Conservation (phyloP, 2,329 filamentous ascomycete genomes). For the Eurotiales sp. region DNA sequence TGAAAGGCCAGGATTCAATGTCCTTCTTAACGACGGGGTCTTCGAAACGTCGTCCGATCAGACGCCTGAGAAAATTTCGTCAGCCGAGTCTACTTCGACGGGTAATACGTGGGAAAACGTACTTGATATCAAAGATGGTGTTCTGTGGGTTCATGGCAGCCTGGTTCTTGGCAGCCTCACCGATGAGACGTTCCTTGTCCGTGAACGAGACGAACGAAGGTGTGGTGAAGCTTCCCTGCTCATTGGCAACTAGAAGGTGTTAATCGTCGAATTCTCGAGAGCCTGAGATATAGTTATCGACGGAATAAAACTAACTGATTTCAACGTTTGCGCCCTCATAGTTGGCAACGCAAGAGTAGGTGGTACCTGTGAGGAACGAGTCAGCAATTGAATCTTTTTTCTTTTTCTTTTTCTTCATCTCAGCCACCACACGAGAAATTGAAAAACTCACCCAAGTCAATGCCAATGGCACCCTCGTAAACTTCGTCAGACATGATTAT, state of each 20-base stretch:
- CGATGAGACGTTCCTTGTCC: constrained; percentile 96
- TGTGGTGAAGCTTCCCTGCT: constrained; percentile 98
- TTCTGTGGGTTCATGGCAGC: constrained; percentile 98
- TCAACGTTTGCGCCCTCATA: constrained; percentile 99
- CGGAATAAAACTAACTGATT: constrained; percentile 66
- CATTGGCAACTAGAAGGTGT: constrained; percentile 72
- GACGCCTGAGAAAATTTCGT: constrained; percentile 60
- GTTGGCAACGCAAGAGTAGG: constrained; percentile 99
- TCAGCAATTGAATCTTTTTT: constrained; percentile 21
- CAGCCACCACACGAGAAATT: constrained; percentile 4
- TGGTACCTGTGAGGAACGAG: constrained; percentile 68
- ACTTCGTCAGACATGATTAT: constrained; percentile 85
- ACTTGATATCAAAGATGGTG: constrained; percentile 99
- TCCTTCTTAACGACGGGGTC: constrained; percentile 99
- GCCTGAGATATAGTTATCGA: not conserved
- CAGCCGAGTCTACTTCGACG: not conserved
- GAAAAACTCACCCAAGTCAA: constrained; percentile 82
- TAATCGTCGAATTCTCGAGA: constrained; percentile 8
- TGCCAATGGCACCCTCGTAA: constrained; percentile 99
- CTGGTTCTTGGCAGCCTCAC: constrained; percentile 99
- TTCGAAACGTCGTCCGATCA: constrained; percentile 93
- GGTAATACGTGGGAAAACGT: constrained; percentile 37
- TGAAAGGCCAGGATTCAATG: constrained; percentile 98
- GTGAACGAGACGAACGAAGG: constrained; percentile 99
- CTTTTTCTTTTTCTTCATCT: too few relatives aligned